Conservation (phyloP, 176 grass and related monocot species). For the Ensete ventricosum region DNA sequence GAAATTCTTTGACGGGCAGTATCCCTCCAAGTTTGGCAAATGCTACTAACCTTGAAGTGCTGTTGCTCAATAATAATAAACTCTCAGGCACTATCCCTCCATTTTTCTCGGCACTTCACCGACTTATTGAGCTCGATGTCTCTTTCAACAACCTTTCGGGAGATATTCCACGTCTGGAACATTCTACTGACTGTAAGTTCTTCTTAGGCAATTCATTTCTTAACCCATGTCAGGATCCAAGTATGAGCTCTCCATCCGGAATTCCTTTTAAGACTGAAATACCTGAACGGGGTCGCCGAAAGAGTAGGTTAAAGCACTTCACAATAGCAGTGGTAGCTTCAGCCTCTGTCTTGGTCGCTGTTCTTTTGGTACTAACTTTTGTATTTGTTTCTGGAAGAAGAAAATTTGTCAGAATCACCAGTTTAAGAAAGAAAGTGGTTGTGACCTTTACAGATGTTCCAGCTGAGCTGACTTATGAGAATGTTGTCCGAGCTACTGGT, state of each 20-base stretch:
- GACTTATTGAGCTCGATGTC: conserved; percentile 32
- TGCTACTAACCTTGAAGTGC: conserved; percentile 26
- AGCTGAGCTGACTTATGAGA: conserved; percentile 46
- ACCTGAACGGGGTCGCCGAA: conserved; percentile 10
- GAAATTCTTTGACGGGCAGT: conserved; percentile 35
- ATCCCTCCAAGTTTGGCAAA: conserved; percentile 34
- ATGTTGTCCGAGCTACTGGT: conserved; percentile 41
- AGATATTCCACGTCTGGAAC: conserved; percentile 39
- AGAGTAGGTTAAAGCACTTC: conserved; percentile 31
- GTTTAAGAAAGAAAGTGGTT: conserved; percentile 30
- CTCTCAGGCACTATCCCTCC: conserved; percentile 45
- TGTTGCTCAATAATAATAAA: conserved; percentile 44
- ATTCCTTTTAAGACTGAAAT: neutral
- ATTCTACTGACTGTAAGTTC: conserved; percentile 33
- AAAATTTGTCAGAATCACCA: conserved; percentile 29
- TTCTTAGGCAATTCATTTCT: conserved; percentile 44
- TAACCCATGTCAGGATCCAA: conserved; percentile 24
- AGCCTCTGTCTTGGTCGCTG: conserved; percentile 25
- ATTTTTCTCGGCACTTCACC: conserved; percentile 31
- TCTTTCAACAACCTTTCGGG: conserved; percentile 67
- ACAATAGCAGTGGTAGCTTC: conserved; percentile 23
- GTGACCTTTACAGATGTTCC: conserved; percentile 45
- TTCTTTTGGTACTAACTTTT: conserved; percentile 32
- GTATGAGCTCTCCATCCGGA: conserved; percentile 12
- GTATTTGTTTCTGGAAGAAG: conserved; percentile 43